A percentile compares a stretch with the other conserved stretches of the same genome.
These are phyloP conservation scores for Mychonastes homosphaera DNA, from an alignment of 139 green algal genomes.

Conservation along the genomic window DNA sequence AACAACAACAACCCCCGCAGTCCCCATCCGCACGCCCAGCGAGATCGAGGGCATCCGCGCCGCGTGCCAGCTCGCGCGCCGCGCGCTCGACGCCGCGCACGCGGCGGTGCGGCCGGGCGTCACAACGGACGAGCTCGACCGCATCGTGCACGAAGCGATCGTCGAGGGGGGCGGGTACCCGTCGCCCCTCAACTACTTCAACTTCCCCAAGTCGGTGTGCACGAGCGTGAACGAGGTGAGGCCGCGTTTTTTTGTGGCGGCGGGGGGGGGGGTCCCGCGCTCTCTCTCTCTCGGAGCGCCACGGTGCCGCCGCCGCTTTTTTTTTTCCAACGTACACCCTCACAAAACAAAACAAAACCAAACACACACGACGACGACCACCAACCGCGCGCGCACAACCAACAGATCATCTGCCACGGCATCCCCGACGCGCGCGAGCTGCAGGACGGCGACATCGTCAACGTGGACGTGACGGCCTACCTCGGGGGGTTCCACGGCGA, in stretches of 20 bases:
- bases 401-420: slow-evolving; percentile 93
- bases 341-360: slow-evolving; percentile 3
- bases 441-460: slow-evolving; percentile 92
- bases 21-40: slow-evolving; percentile 40
- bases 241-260: too few species aligned
- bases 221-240: slow-evolving; percentile 94
- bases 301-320: too few species aligned
- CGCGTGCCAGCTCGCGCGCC: slow-evolving; percentile 42
- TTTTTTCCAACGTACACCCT: not conserved
- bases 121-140: slow-evolving; percentile 93
- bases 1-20: too few species aligned
- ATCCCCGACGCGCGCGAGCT: slow-evolving; percentile 87
- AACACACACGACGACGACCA: slow-evolving; percentile 1
- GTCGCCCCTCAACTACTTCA: slow-evolving; percentile 85
- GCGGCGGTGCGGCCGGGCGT: slow-evolving; percentile 57
- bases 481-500: slow-evolving; percentile 84
- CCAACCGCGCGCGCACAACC: not conserved
- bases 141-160: slow-evolving; percentile 76
- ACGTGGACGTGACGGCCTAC: slow-evolving; percentile 90
- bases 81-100: slow-evolving; percentile 72
- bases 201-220: slow-evolving; percentile 94
- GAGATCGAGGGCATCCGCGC: slow-evolving; percentile 62
- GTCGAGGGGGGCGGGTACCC: slow-evolving; percentile 73
- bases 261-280: too few species aligned
- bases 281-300: too few species aligned